Evolutionary conservation across 78 protist genomes (phyloP), one percentile per base, ranked within the genome.

Genomic region (Thecamonas trahens): DNA sequence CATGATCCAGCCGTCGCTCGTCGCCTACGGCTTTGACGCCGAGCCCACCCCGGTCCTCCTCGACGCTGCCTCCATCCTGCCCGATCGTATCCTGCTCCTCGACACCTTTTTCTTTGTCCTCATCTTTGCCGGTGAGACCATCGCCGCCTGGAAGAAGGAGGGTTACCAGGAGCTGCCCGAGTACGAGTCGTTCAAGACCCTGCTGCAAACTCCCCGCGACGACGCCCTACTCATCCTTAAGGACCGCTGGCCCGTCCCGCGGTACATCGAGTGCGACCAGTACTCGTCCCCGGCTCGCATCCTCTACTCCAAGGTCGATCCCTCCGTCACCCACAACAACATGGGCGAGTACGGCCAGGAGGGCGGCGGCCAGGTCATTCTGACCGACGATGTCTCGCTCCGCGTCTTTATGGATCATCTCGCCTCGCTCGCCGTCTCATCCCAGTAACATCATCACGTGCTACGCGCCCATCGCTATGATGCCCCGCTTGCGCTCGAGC

Each of bases 1-100:
- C 47, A 96, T 96, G 98, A 93, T 95, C 65, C 98, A 96, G 81
- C 99, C 99, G 32, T 72, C 96, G n/a, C 84, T 96, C 20, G 66
- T 66, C 61, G 62, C 91, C 28, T 96, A 88, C 75, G 31, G 79
- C 4, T 71, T 86, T 67, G 54, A 60, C 47, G 89, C 74, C 20
- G 83, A 82, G 26, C 88, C 91, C 1, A 70, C 18, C n/a, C 93
- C 97, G 22, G 94, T 80, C 26, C 83, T 82, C 18, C 83, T 88
- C 54, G 96, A 91, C 74, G 67, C 84, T 2, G 38, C 58, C 0
- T n/a, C 60, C 17, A 77, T 94, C 57, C 14, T 60, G 0, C 74
- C 72, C 22, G 89, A 93, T 65, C 59, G 77, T 49, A 92, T 97
- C 42, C 88, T 97, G 28, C 79, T 97, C 28, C 91, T 93, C 62